phyloP scores from a whole-genome alignment of 768 basidiomycete species.

The Trametes cubensis region DNA sequence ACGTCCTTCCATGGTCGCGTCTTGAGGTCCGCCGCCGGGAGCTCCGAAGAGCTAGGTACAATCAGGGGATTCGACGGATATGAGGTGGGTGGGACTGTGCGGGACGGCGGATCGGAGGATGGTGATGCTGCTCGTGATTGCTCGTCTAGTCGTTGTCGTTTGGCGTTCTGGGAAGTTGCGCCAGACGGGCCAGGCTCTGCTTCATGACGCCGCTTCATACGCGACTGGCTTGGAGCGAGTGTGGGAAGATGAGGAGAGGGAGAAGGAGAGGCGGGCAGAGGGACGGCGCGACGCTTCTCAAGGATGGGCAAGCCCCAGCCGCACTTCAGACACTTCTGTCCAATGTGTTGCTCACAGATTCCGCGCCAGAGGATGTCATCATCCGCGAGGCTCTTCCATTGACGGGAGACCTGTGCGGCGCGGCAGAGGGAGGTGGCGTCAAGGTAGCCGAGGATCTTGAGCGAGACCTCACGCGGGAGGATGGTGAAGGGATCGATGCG shows the following conservation, averaged over 20 bases:
- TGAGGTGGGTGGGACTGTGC: conserved; percentile 20
- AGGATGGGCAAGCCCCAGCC: conserved; percentile 96
- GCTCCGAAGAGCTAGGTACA: conserved; percentile 21
- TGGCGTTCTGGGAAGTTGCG: neutral
- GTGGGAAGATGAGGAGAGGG: conserved; percentile 7
- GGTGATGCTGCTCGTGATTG: conserved; percentile 35
- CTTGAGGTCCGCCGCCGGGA: conserved; percentile 35
- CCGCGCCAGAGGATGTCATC: conserved; percentile 94
- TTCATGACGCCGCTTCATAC: conserved; percentile 46
- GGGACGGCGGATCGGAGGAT: conserved; percentile 9
- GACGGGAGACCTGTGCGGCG: conserved; percentile 85
- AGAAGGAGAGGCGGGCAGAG: conserved; percentile 35
- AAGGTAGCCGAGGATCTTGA: conserved; percentile 85
- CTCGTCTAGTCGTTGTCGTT: conserved; percentile 42
- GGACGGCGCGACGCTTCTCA: conserved; percentile 65
- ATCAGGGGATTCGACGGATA: conserved; percentile 33
- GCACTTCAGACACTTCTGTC: conserved; percentile 93
- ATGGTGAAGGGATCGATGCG: conserved; percentile 93
- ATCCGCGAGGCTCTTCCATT: conserved; percentile 89
- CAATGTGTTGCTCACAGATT: conserved; percentile 98
- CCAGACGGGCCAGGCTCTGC: conserved; percentile 22
- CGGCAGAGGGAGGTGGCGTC: conserved; percentile 93
- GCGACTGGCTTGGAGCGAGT: conserved; percentile 27
- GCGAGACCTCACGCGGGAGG: conserved; percentile 86
- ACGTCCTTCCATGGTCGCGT: conserved; percentile 98